phyloP scores from a whole-genome alignment of 2,329 filamentous ascomycete species.

The Rhexocercosporidium sp. region DNA sequence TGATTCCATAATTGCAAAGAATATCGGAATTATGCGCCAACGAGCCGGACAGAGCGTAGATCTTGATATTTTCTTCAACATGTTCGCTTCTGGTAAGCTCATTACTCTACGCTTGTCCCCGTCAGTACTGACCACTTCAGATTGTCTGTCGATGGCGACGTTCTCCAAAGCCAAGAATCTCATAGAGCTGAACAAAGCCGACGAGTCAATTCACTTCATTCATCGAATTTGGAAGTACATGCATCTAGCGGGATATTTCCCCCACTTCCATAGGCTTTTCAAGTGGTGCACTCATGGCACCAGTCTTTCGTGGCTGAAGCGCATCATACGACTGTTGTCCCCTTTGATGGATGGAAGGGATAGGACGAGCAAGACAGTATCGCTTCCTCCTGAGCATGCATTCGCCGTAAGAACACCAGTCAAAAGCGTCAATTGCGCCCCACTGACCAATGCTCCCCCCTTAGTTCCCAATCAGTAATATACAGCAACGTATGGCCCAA shows the following conservation, averaged over 20 bases:
- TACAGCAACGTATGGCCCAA: not conserved
- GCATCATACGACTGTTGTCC: not conserved
- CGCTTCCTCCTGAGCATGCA: not conserved
- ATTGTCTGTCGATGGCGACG: constrained; percentile 22
- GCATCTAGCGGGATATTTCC: constrained; percentile 22
- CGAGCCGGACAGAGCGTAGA: constrained; percentile 15
- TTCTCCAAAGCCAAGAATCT: constrained; percentile 20
- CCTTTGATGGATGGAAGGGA: not conserved
- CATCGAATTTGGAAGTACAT: constrained; percentile 24
- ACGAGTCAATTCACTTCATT: constrained; percentile 16
- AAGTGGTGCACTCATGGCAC: not conserved
- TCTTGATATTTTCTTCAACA: constrained; percentile 22
- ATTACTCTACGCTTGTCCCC: not conserved
- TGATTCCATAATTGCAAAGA: constrained; percentile 11
- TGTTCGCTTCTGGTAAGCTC: constrained; percentile 16
- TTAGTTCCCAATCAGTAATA: not conserved
- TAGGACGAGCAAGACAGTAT: not conserved
- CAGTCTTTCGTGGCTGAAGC: not conserved
- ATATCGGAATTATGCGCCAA: constrained; percentile 20
- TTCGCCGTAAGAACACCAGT: not conserved
- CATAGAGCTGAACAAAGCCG: constrained; percentile 18
- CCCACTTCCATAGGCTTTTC: constrained; percentile 8
- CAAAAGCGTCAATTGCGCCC: not conserved
- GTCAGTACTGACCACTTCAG: not conserved
- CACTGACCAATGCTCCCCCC: not conserved